Evolutionary conservation across 2,329 filamentous ascomycete species (phyloP).

Genomic region (Fusarium redolens): DNA sequence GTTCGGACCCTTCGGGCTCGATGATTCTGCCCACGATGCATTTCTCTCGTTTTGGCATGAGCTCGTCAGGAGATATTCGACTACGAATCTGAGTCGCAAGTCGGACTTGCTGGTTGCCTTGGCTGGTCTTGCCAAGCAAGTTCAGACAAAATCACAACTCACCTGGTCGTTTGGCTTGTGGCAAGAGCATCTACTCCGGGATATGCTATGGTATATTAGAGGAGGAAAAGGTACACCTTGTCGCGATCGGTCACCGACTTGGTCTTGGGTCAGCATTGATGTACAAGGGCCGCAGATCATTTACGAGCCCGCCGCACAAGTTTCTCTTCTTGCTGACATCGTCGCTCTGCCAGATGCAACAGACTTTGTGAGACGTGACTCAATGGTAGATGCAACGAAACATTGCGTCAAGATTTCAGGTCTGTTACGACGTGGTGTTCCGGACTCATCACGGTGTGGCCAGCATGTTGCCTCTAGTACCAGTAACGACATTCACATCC

Average conservation of each 20-base stretch:
- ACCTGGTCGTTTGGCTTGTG: not conserved
- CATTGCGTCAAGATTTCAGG: not conserved
- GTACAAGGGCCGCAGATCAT: not conserved
- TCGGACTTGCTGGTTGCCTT: not conserved
- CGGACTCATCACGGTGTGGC: not conserved
- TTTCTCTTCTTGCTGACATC: not conserved
- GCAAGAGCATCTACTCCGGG: not conserved
- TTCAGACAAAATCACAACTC: not conserved
- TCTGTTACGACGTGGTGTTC: not conserved
- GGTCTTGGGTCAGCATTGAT: constrained; percentile 1
- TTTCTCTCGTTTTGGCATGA: constrained; percentile 1
- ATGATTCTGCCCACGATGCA: not conserved
- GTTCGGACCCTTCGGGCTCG: not conserved
- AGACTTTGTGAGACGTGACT: not conserved
- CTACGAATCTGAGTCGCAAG: not conserved
- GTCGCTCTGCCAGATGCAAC: not conserved
- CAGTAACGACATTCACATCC: not conserved
- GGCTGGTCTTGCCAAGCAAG: not conserved
- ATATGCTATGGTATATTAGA: not conserved
- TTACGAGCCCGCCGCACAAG: not conserved
- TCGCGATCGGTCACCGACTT: not conserved
- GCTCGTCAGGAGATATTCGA: not conserved
- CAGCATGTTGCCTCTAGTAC: not conserved
- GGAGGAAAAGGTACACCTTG: not conserved
- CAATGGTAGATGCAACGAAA: not conserved